Percentiles rank a stretch among this genome's conserved stretches.
These are phyloP conservation scores for Trichoderma lentiforme DNA, from an alignment of 2,329 filamentous ascomycete species.

Conservation along the genomic window DNA sequence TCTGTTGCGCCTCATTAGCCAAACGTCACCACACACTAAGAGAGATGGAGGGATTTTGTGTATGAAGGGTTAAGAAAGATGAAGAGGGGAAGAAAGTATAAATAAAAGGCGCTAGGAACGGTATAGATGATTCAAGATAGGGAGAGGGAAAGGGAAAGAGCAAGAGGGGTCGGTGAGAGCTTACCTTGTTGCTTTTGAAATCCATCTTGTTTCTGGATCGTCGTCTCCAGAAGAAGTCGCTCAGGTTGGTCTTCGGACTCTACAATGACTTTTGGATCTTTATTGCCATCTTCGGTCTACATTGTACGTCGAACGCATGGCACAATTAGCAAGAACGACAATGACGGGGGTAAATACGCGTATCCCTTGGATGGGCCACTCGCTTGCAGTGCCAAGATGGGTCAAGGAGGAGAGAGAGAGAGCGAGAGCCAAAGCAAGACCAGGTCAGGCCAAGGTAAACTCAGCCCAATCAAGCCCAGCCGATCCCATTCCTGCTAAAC, in stretches of 20 bases:
- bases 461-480: neutral
- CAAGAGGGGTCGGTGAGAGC: constrained; percentile 19
- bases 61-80: neutral
- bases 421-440: neutral
- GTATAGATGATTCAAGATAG: neutral
- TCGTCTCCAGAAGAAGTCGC: constrained; percentile 80
- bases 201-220: constrained; percentile 87
- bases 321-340: constrained; percentile 1
- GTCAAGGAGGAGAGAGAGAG: neutral
- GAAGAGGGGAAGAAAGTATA: neutral
- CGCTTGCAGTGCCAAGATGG: neutral
- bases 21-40: constrained; percentile 16
- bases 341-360: neutral
- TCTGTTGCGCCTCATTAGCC: constrained; percentile 51
- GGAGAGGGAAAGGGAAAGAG: neutral
- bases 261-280: constrained; percentile 85
- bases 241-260: constrained; percentile 90
- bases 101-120: neutral
- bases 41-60: neutral
- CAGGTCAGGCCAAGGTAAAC: neutral
- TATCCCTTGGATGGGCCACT: neutral
- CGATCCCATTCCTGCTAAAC: neutral
- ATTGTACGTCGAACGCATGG: neutral
- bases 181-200: constrained; percentile 97
- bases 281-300: constrained; percentile 59